Evolutionary conservation across 345 rosid genomes (phyloP).

Genomic region (Garcia nutans): DNA sequence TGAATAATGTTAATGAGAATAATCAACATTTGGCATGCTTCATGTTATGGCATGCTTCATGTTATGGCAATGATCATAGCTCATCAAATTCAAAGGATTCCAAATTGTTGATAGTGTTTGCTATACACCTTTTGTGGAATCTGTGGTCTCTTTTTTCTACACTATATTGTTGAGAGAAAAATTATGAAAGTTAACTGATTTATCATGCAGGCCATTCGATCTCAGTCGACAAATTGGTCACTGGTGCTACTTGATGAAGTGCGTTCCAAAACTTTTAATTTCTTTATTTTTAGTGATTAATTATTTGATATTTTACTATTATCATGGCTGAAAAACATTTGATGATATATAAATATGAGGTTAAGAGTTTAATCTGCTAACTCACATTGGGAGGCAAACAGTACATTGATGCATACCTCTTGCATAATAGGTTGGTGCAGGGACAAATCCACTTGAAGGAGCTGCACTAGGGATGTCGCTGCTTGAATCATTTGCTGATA

Average conservation of each 20-base stretch:
- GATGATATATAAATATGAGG: background rate
- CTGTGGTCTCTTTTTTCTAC: background rate
- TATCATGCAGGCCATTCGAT: conserved; percentile 65
- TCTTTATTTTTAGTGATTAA: background rate
- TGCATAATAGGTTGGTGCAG: conserved; percentile 75
- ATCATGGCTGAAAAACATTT: background rate
- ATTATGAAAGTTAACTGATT: conserved; percentile 6
- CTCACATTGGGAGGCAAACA: background rate
- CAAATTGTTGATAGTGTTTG: conserved; percentile 9
- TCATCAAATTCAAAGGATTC: background rate
- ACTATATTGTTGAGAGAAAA: background rate
- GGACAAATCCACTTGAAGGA: conserved; percentile 98
- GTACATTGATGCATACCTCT: conserved; percentile 2
- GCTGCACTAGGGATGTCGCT: conserved; percentile 93
- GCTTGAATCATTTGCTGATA: conserved; percentile 77
- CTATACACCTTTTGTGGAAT: background rate
- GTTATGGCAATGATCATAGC: background rate
- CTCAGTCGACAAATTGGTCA: conserved; percentile 70
- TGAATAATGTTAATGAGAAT: background rate
- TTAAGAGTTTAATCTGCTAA: background rate
- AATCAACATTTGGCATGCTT: background rate
- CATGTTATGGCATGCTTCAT: too few species aligned
- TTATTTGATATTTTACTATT: background rate
- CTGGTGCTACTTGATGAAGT: conserved; percentile 94
- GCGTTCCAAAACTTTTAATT: conserved; percentile 23